These are phyloP conservation scores for Stagonosporopsis chrysanthemi DNA, from an alignment of 2,329 filamentous ascomycete genomes.

Conservation along the genomic window DNA sequence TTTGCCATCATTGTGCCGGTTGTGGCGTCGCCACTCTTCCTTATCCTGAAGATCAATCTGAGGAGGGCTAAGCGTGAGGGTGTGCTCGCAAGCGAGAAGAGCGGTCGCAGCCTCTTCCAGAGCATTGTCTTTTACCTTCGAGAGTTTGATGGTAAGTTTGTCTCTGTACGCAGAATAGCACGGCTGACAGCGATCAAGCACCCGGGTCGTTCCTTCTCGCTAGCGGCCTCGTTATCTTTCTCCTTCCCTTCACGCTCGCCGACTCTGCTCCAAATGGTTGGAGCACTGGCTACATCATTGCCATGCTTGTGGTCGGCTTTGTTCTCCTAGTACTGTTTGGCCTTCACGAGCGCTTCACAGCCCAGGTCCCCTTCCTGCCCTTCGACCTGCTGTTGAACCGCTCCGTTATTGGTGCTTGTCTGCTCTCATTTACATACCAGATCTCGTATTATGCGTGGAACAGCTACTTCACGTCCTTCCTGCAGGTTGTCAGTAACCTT, in stretches of 20 bases:
- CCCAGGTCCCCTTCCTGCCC: constrained; percentile 60
- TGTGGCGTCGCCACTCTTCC: constrained; percentile 65
- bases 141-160: constrained; percentile 55
- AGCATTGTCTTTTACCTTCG: constrained; percentile 51
- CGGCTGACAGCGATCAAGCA: constrained; percentile 33
- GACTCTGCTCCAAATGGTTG: constrained; percentile 55
- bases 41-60: constrained; percentile 59
- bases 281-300: constrained; percentile 60
- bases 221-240: constrained; percentile 54
- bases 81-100: constrained; percentile 56
- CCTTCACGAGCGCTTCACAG: constrained; percentile 60
- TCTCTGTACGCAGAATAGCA: not conserved
- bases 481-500: constrained; percentile 47
- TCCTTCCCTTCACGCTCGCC: constrained; percentile 62
- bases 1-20: constrained; percentile 70
- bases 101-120: constrained; percentile 54
- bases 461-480: constrained; percentile 49
- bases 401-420: constrained; percentile 66
- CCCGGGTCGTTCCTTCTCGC: constrained; percentile 57
- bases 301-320: constrained; percentile 60
- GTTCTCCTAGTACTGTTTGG: constrained; percentile 58
- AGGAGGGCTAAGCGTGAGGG: constrained; percentile 63
- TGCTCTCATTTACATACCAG: constrained; percentile 63
- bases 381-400: constrained; percentile 67
- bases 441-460: constrained; percentile 54